Evolutionary conservation across 345 rosid genomes (phyloP).

Genomic region (Capsella bursapastoris): DNA sequence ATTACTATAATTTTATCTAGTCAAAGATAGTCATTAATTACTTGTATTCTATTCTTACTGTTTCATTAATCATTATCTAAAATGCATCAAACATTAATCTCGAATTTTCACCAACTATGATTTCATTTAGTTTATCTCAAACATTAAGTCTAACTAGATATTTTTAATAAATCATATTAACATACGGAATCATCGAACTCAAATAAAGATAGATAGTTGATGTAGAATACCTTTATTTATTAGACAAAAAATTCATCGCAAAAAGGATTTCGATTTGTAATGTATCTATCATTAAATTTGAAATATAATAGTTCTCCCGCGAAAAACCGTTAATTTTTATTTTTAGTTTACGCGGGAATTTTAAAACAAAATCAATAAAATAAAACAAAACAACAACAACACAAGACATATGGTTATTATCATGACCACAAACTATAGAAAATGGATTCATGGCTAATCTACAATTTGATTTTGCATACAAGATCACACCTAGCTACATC

Average conservation of each 20-base stretch:
- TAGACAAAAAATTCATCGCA: not conserved
- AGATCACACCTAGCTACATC: not conserved
- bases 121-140: not conserved
- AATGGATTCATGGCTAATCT: not conserved
- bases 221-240: not conserved
- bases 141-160: not conserved
- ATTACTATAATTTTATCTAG: not conserved
- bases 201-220: not conserved
- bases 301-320: not conserved
- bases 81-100: not conserved
- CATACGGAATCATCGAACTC: not conserved
- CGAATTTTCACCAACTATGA: not conserved
- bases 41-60: not conserved
- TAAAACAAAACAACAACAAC: too few species aligned
- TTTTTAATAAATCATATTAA: not conserved
- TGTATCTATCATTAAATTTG: not conserved
- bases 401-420: too few species aligned
- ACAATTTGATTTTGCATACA: not conserved
- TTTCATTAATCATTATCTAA: not conserved
- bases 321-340: not conserved
- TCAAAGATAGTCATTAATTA: not conserved
- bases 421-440: not conserved
- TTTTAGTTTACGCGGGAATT: not conserved
- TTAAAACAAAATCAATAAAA: not conserved
- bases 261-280: not conserved